phyloP scores from a whole-genome alignment of 306 rosid species.

The Quillaja saponaria region DNA sequence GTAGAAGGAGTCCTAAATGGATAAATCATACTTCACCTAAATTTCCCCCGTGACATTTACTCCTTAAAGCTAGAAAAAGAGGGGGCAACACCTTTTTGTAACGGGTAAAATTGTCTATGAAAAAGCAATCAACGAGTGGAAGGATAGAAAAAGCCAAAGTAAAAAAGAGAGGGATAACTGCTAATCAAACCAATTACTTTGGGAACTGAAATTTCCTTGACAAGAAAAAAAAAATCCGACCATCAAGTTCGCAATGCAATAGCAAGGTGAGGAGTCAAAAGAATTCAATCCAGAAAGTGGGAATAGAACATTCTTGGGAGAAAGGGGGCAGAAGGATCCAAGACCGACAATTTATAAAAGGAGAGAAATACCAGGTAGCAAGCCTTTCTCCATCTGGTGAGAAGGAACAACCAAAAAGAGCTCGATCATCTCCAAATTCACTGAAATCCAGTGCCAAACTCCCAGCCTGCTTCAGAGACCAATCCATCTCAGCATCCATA shows the following conservation, averaged over 20 bases:
- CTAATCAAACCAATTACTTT: background rate
- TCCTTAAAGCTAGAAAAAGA: too few species aligned
- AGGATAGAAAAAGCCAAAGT: too few species aligned
- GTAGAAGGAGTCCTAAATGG: background rate
- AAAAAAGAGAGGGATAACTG: too few species aligned
- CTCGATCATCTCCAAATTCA: slow-evolving; percentile 96
- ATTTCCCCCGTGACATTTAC: too few species aligned
- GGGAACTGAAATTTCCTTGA: background rate
- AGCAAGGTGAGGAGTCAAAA: background rate
- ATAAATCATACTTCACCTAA: background rate
- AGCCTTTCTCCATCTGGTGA: slow-evolving; percentile 71
- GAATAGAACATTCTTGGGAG: background rate
- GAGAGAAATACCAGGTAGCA: slow-evolving; percentile 66
- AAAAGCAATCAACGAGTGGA: too few species aligned
- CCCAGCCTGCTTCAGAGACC: slow-evolving; percentile 74
- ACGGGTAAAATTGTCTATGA: too few species aligned
- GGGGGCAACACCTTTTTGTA: too few species aligned
- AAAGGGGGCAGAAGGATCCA: background rate
- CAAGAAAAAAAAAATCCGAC: background rate
- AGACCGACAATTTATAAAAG: slow-evolving; percentile 10
- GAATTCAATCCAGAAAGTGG: slow-evolving; percentile 18
- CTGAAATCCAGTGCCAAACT: slow-evolving; percentile 75
- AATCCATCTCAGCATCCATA: slow-evolving; percentile 73
- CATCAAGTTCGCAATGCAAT: background rate
- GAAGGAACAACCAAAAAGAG: slow-evolving; percentile 87